A percentile compares a stretch with the other conserved stretches of the same genome.
phyloP scores from a whole-genome alignment of 176 grass and related monocot genomes.

The Triticum aestivum region IWGSC_CS_RefSeq_v2.1 NC_057806.1:405152541-405153040 shows the following conservation, averaged over 20 bases:
- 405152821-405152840: constrained; percentile 22
- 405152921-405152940: background rate
- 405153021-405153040: constrained; percentile 27
- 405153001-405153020: constrained; percentile 20
- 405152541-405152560: constrained; percentile 30
- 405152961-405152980: constrained; percentile 29
- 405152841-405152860: constrained; percentile 33
- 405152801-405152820: constrained; percentile 36
- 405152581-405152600: background rate
- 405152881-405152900: constrained; percentile 24
- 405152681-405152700: constrained; percentile 26
- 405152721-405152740: constrained; percentile 25
- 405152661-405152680: constrained; percentile 43
- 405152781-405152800: constrained; percentile 34
- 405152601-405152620: constrained; percentile 13
- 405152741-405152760: constrained; percentile 6
- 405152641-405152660: constrained; percentile 37
- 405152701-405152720: constrained; percentile 23
- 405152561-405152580: constrained; percentile 35
- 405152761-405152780: constrained; percentile 25
- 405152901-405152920: constrained; percentile 29
- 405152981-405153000: constrained; percentile 30
- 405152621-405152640: constrained; percentile 35
- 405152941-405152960: constrained; percentile 18
- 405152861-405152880: constrained; percentile 13